Evolutionary conservation across 2,329 filamentous ascomycete species (phyloP), one percentile per base, ranked within the genome.

Genomic region (Calonectria ilicicola): DNA sequence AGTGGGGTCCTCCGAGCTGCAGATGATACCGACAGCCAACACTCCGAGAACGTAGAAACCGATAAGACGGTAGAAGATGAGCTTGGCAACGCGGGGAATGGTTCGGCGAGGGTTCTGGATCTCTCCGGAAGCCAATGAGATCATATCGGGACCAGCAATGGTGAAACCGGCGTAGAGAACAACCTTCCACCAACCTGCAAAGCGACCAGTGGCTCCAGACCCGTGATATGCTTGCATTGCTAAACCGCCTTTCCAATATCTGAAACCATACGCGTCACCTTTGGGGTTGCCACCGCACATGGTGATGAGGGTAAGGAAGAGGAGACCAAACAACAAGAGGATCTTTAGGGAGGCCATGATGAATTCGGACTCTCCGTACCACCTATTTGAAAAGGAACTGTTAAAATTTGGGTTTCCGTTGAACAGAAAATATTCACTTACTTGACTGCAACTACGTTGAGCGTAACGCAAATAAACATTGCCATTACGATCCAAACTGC

Each of bases 61-160:
- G 0, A 92, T 92, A 38, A 95, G 86, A 62, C 93, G 91, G 82
- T 93, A 94, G 83, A 95, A 94, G 40, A 94, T 92, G 56, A 91
- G 91, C 75, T 93, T 94, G 84, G 90, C 94, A 1, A 93, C 93
- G 70, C 88, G 89, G 0, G 93, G 93, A 82, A 95, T 90, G 35
- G 91, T 89, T 27, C 84, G 82, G 49, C 92, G 88, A 2, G 92
- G 92, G 79, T 93, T 92, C 77, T 92, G 88, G 21, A 92, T 89
- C 82, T 94, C 92, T 53, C 86, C 86, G 2, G 85, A 83, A 1
- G 86, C 84, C 62, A 91, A 88, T 32, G 87, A 85, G 74, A 94
- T 90, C 82, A 93, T 93, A 77, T 94, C 92, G 0, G 91, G 91
- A 7, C 92, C 92, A 15, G 90, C 89, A 73, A 93, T 90, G 42